Conservation (phyloP, 176 grass and related monocot genomes). For the Pontederia paniculata region DNA sequence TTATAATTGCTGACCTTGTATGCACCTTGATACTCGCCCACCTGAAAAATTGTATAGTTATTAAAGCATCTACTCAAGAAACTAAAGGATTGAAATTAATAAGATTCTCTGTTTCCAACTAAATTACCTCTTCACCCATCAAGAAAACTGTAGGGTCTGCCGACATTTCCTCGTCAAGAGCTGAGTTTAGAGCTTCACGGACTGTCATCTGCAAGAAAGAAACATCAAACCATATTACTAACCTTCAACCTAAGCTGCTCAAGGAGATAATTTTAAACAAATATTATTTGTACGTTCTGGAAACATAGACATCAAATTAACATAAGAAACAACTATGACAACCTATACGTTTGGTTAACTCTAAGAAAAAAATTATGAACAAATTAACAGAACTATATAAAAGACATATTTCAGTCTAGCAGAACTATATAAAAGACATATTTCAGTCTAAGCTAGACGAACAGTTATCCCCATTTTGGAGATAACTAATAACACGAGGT, state of each 20-base stretch:
- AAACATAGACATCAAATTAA: background rate
- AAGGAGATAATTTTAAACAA: background rate
- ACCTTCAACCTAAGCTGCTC: background rate
- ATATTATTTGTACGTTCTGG: background rate
- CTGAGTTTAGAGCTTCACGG: constrained; percentile 19
- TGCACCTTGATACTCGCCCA: constrained; percentile 16
- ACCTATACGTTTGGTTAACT: too few species aligned
- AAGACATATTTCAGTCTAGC: too few species aligned
- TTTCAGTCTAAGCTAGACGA: too few species aligned
- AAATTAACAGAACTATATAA: too few species aligned
- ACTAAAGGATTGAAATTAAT: background rate
- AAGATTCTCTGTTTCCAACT: background rate
- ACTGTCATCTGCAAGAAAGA: constrained; percentile 2
- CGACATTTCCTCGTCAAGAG: constrained; percentile 19
- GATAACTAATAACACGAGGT: too few species aligned
- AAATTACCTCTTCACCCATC: constrained; percentile 17
- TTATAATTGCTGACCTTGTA: background rate
- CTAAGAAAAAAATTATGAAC: too few species aligned
- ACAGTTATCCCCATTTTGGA: too few species aligned
- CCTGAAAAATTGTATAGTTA: background rate
- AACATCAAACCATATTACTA: constrained; percentile 2
- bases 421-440: too few species aligned
- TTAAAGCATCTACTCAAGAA: background rate
- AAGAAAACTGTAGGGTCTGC: constrained; percentile 16
- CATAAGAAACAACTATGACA: too few species aligned